A percentile compares a stretch with the other conserved stretches of the same genome.
phyloP scores from a whole-genome alignment of 139 green algal species.

The Picocystis salinarum region DNA sequence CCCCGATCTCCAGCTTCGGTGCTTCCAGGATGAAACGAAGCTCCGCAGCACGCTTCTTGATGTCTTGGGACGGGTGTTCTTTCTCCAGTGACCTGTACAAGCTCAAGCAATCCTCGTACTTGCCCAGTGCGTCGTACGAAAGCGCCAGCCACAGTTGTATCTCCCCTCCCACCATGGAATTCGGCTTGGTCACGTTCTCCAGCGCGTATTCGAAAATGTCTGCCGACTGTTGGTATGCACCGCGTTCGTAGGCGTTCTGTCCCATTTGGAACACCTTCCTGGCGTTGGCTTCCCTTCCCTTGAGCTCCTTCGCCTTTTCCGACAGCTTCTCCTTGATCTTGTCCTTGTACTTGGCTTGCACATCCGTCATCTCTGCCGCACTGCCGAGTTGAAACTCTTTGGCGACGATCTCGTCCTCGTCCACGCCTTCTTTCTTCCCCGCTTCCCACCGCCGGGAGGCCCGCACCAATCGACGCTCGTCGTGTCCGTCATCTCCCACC shows the following conservation, averaged over 20 bases:
- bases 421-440: slow-evolving; percentile 26
- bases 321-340: slow-evolving; percentile 51
- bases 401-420: slow-evolving; percentile 44
- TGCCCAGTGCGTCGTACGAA: slow-evolving; percentile 51
- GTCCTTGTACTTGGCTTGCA: slow-evolving; percentile 45
- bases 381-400: slow-evolving; percentile 31
- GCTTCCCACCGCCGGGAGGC: no score
- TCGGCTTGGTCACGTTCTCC: slow-evolving; percentile 25
- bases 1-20: slow-evolving; percentile 39
- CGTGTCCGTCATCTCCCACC: no score
- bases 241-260: slow-evolving; percentile 24
- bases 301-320: slow-evolving; percentile 10
- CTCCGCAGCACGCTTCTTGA: slow-evolving; percentile 21
- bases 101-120: slow-evolving; percentile 50
- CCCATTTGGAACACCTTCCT: slow-evolving; percentile 7
- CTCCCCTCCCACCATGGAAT: slow-evolving; percentile 45
- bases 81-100: slow-evolving; percentile 43
- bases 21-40: slow-evolving; percentile 64
- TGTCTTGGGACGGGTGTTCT: slow-evolving; percentile 21
- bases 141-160: slow-evolving; percentile 67
- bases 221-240: slow-evolving; percentile 32
- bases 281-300: slow-evolving; percentile 7
- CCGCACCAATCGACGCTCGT: no score
- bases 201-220: slow-evolving; percentile 34
- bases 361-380: slow-evolving; percentile 16